Evolutionary conservation across 345 rosid species (phyloP).

Genomic region (Kernera saxatilis): DNA sequence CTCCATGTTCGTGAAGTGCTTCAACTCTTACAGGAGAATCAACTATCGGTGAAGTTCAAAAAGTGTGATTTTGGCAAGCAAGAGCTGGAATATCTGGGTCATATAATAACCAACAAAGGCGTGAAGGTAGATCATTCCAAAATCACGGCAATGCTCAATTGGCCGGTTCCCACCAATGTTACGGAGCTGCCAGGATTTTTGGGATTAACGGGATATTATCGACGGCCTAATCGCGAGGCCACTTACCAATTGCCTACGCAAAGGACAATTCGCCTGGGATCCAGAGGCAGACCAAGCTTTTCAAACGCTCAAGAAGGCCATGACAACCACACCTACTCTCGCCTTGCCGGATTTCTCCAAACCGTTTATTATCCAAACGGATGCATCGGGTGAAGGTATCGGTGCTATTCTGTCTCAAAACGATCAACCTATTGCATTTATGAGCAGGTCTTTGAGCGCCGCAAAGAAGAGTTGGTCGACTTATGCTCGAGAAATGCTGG

Average conservation of each 20-base stretch:
- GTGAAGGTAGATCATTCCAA: not conserved
- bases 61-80: too few relatives aligned
- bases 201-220: not conserved
- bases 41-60: too few relatives aligned
- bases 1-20: not conserved
- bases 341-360: not conserved
- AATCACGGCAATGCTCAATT: not conserved
- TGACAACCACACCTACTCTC: not conserved
- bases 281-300: not conserved
- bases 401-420: not conserved
- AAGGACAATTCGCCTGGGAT: not conserved
- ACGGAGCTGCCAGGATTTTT: not conserved
- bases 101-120: not conserved
- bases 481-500: not conserved
- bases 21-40: not conserved
- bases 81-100: too few relatives aligned
- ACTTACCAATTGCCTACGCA: not conserved
- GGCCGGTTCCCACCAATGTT: not conserved
- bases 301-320: not conserved
- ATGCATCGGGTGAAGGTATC: not conserved
- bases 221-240: not conserved
- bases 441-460: not conserved
- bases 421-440: not conserved
- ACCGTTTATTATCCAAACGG: not conserved
- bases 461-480: not conserved